Conservation (phyloP, 306 rosid species). For the Styphnolobium japonicum region DNA sequence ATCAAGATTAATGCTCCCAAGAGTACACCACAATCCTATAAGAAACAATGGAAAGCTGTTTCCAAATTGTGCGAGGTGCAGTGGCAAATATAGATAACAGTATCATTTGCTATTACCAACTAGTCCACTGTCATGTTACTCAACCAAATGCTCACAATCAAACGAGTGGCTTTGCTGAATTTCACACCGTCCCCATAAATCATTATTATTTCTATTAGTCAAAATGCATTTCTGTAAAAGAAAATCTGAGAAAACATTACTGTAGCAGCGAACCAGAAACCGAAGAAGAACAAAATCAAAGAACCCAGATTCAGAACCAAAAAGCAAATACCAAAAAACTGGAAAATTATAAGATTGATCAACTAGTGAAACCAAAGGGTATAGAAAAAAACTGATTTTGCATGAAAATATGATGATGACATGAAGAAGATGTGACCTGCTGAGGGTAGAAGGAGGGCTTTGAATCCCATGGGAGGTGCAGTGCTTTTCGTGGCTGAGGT, state of each 20-base stretch:
- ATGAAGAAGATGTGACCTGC: conserved; percentile 47
- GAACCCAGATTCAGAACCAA: conserved; percentile 15
- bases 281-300: neutral
- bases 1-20: neutral
- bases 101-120: neutral
- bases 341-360: neutral
- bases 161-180: neutral
- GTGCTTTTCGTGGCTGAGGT: conserved; percentile 72
- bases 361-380: conserved; percentile 1
- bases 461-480: conserved; percentile 54
- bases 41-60: neutral
- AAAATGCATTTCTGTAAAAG: neutral
- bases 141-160: neutral
- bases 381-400: neutral
- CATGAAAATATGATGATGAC: neutral
- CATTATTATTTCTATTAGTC: neutral
- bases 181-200: neutral
- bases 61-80: neutral
- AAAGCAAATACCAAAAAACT: neutral
- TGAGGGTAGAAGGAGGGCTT: conserved; percentile 59
- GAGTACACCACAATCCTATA: neutral
- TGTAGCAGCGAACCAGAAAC: neutral
- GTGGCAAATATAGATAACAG: neutral
- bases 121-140: neutral
- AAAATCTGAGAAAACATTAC: neutral